A percentile compares a stretch with the other conserved stretches of the same genome.
phyloP scores from a whole-genome alignment of 768 basidiomycete genomes.

The Exsudoporus frostii region DNA sequence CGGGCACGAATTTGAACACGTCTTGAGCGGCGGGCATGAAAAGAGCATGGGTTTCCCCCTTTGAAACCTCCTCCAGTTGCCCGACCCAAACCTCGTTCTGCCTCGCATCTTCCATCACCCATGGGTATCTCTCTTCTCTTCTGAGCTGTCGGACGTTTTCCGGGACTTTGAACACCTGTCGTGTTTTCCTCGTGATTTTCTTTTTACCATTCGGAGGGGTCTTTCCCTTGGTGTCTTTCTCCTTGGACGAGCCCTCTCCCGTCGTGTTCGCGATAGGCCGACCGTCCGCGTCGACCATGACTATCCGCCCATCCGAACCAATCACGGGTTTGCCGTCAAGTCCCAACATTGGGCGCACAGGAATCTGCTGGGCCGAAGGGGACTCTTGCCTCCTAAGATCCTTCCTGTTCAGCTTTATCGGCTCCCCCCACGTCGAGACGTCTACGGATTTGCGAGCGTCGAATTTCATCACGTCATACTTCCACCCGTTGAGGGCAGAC shows the following conservation, averaged over 20 bases:
- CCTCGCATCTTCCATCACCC: conserved; percentile 84
- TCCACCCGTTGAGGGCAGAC: conserved; percentile 80
- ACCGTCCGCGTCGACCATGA: conserved; percentile 81
- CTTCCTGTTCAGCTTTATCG: conserved; percentile 87
- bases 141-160: conserved; percentile 75
- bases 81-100: conserved; percentile 77
- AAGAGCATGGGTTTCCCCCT: conserved; percentile 70
- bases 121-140: conserved; percentile 85
- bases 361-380: conserved; percentile 39
- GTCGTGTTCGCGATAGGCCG: conserved; percentile 51
- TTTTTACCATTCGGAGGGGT: conserved; percentile 51
- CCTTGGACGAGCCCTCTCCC: conserved; percentile 30
- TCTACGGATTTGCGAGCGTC: conserved; percentile 72
- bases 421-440: conserved; percentile 62
- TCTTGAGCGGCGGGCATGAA: conserved; percentile 82
- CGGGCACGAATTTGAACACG: conserved; percentile 83
- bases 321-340: conserved; percentile 83
- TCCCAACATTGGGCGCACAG: conserved; percentile 74
- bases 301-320: conserved; percentile 69
- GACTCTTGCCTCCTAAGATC: conserved; percentile 57
- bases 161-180: conserved; percentile 77
- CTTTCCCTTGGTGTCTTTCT: conserved; percentile 44
- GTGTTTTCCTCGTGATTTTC: conserved; percentile 78
- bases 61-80: conserved; percentile 73
- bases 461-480: conserved; percentile 92